A percentile compares a stretch with the other conserved stretches of the same genome.
These are phyloP conservation scores for Wallacemonas sp. DNA, from an alignment of 208 protist genomes.

Conservation along the genomic window DNA sequence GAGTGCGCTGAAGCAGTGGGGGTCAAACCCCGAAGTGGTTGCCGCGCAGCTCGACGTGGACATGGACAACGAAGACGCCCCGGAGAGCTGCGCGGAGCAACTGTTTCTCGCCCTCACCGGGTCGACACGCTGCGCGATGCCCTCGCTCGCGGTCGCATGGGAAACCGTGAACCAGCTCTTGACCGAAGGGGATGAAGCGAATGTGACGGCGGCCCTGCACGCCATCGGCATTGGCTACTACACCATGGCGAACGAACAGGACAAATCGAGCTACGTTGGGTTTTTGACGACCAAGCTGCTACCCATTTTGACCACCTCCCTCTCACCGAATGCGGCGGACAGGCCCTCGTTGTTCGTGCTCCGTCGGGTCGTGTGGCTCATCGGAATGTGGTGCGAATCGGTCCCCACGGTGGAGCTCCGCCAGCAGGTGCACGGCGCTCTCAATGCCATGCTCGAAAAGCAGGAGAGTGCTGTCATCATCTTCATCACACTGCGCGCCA, in stretches of 20 bases:
- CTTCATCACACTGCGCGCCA: conserved; percentile 49
- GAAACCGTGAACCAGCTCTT: conserved; percentile 54
- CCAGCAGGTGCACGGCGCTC: conserved; percentile 39
- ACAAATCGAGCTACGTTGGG: conserved; percentile 35
- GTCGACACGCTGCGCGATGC: conserved; percentile 35
- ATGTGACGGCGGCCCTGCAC: conserved; percentile 76
- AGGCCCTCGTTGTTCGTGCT: conserved; percentile 50
- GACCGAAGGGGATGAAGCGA: conserved; percentile 21
- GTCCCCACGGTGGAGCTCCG: conserved; percentile 35
- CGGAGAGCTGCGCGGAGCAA: conserved; percentile 56
- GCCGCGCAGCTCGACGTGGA: conserved; percentile 53
- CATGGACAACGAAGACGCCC: conserved; percentile 50
- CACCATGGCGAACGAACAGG: conserved; percentile 54
- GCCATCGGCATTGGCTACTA: conserved; percentile 85
- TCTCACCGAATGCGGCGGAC: background rate
- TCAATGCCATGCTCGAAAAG: conserved; percentile 49
- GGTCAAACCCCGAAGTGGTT: conserved; percentile 40
- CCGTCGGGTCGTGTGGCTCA: conserved; percentile 81
- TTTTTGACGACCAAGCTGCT: conserved; percentile 62
- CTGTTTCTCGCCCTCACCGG: conserved; percentile 76
- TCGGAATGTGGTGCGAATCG: conserved; percentile 89
- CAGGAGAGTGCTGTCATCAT: conserved; percentile 41
- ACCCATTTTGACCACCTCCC: conserved; percentile 46
- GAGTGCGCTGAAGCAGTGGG: conserved; percentile 45
- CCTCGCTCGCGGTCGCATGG: conserved; percentile 44